Evolutionary conservation across 495 filamentous ascomycete species (phyloP), one percentile per base, ranked within the genome.

Genomic region (Talaromyces liani): DNA sequence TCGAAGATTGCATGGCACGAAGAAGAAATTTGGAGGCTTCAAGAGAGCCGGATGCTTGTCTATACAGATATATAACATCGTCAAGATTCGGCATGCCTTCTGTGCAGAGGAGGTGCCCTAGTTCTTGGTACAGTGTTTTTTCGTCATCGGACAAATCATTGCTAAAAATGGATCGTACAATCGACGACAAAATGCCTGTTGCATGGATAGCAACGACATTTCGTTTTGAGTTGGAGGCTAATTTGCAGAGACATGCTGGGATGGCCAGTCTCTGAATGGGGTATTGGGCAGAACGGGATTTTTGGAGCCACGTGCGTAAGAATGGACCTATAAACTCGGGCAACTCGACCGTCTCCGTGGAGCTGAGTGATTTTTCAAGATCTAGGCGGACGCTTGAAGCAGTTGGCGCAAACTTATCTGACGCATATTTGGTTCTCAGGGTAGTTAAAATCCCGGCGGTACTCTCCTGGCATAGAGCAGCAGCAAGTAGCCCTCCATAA

Each of bases 401-500:
- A 51, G 69, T 68, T 41, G 56, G 4, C 1, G 60, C 53, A 7
- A 57, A 62, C 14, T 63, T 41, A 51, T 56, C 56, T 18, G 64
- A 61, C 27, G 61, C 60, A 49, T 75, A 67, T 45, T 76, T 76
- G 18, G 72, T 64, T 47, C 60, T 61, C 58, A 78, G 63, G 34
- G 71, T 66, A 64, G 71, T 68, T 62, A 79, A 79, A 29, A 78
- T 67, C 60, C 78, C 73, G 36, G 85, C 79, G 41, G 89, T 74
- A 6, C 83, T 80, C 70, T 89, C 86, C 70, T 96, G 90, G 60
- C 91, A 90, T 45, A 96, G 74, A 7, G 88, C 87, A 69, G 93
- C 92, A 6, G 90, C 85, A 59, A 97, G 78, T n/a, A 97, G 82
- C 65, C 86, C 85, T 16, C 92, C 91, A 75, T 95, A 95, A 2